Evolutionary conservation across 1,284 basidiomycete species (phyloP).

Genomic region (Apiotrichum brassicae): DNA sequence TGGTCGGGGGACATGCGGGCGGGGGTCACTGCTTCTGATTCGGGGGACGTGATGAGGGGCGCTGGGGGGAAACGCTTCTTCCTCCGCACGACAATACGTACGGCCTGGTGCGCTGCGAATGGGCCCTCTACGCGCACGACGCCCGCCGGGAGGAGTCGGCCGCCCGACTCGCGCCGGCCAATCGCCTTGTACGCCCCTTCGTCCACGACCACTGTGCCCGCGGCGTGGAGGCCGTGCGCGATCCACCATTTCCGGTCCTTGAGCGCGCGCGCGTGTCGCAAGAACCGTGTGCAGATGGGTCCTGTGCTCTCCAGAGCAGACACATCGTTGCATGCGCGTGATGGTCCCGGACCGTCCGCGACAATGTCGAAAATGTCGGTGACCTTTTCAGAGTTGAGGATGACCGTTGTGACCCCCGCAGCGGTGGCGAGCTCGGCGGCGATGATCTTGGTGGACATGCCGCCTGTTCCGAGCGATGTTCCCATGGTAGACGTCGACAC

Average conservation of each 20-base stretch:
- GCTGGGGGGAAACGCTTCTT: constrained; percentile 21
- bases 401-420: constrained; percentile 90
- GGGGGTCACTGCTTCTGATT: constrained; percentile 15
- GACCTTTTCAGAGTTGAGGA: constrained; percentile 75
- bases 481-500: constrained; percentile 88
- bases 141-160: constrained; percentile 81
- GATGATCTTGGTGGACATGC: constrained; percentile 99
- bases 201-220: constrained; percentile 76
- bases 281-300: constrained; percentile 77
- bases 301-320: constrained; percentile 26
- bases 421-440: constrained; percentile 95
- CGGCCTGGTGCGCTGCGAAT: constrained; percentile 91
- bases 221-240: constrained; percentile 79
- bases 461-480: constrained; percentile 89
- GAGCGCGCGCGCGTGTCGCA: constrained; percentile 65
- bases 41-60: constrained; percentile 36
- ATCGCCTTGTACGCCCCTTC: constrained; percentile 81
- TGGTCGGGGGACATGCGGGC: constrained; percentile 9
- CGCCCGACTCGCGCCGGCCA: constrained; percentile 75
- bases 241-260: constrained; percentile 94
- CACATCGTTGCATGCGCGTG: constrained; percentile 24
- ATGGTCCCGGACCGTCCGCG: constrained; percentile 47
- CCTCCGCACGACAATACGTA: constrained; percentile 66
- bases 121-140: constrained; percentile 78
- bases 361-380: constrained; percentile 75